These are phyloP conservation scores for Parafenestella ontariensis DNA, from an alignment of 2,329 filamentous ascomycete species.

Conservation along the genomic window DNA sequence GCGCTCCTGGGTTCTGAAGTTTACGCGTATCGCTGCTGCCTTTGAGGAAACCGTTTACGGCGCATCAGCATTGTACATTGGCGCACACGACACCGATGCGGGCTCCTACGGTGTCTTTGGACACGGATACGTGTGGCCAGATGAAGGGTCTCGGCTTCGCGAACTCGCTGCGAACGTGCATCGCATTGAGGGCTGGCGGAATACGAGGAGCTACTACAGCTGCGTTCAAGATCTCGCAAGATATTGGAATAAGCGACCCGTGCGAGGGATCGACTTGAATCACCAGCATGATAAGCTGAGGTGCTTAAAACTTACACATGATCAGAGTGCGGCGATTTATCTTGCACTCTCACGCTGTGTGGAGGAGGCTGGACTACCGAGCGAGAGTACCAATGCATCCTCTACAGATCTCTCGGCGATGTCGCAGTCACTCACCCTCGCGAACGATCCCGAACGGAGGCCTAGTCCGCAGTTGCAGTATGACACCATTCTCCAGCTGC, in stretches of 20 bases:
- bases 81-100: conserved; percentile 68
- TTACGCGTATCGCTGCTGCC: conserved; percentile 88
- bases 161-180: conserved; percentile 92
- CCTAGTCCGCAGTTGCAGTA: conserved; percentile 42
- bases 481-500: conserved; percentile 63
- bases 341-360: conserved; percentile 77
- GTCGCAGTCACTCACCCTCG: conserved; percentile 31
- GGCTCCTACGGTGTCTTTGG: conserved; percentile 67
- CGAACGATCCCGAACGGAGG: conserved; percentile 32
- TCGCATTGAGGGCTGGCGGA: conserved; percentile 95
- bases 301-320: conserved; percentile 76
- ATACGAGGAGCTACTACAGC: conserved; percentile 92
- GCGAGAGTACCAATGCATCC: conserved; percentile 20
- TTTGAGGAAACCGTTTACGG: conserved; percentile 98
- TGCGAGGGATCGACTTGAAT: conserved; percentile 84
- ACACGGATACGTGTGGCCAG: conserved; percentile 94
- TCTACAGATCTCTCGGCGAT: conserved; percentile 28
- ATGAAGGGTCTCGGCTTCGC: conserved; percentile 78
- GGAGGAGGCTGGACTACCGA: conserved; percentile 52
- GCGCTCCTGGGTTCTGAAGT: conserved; percentile 93
- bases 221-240: conserved; percentile 72
- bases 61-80: conserved; percentile 86
- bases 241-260: conserved; percentile 59
- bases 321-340: conserved; percentile 84
- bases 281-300: conserved; percentile 93